Evolutionary conservation across 1,284 basidiomycete genomes (phyloP), one percentile per base, ranked within the genome.

Genomic region (Exsudoporus floridanus): DNA sequence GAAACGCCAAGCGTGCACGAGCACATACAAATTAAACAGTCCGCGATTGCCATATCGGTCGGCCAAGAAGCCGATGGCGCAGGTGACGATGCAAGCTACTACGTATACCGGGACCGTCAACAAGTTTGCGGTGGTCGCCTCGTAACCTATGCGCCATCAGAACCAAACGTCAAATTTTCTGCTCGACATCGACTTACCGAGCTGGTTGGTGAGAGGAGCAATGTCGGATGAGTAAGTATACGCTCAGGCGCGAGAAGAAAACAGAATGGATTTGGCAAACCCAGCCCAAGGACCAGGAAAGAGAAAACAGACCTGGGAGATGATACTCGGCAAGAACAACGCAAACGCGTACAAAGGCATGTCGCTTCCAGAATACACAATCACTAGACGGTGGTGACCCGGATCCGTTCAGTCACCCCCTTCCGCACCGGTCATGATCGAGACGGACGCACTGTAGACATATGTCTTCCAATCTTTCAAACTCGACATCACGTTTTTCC

Each of bases 401-500:
- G 8, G 14, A 13, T 34, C 16, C 7, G 7, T 27, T 52, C 33
- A 48, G 38, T 31, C 14, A 31, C 13, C 2, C 28, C 6, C 6
- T 23, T 10, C 13, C n/a, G 4, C 52, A 19, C 9, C 27, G 5
- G 30, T 28, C 36, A 9, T n/a, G 19, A 5, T 7, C 12, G 19
- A 14, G 23, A 37, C 10, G 13, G 44, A 31, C 77, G 49, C 63
- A 84, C 84, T 84, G 36, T 76, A 80, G 14, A 86, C 52, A 80
- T 84, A 90, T 1, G 84, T 88, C 72, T 90, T 90, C 84, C 84
- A 87, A 58, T 90, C 88, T 12, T 72, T 52, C 52, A 88, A 59
- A 61, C 83, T 85, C 58, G 80, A 73, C 66, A 68, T 74, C 45
- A 90, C 81, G 61, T 85, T 84, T 61, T 79, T 81, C 79, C 77